Evolutionary conservation across 441 rosid genomes (phyloP).

Genomic region (Erysimum cheiri): DNA sequence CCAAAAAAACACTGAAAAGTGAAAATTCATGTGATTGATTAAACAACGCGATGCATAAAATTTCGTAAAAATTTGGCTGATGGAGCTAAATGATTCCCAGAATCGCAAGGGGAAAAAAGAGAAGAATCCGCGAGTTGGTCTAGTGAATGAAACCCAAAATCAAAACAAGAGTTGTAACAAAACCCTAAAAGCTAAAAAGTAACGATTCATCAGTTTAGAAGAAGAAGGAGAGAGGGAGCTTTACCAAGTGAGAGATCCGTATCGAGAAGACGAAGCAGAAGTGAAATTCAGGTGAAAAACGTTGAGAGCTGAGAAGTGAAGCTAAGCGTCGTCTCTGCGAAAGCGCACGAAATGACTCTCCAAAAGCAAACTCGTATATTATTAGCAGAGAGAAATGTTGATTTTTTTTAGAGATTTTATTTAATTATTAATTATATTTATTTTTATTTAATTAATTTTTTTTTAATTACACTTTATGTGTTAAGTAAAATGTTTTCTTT

Average conservation of each 20-base stretch:
- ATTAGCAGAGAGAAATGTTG: no score
- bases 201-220: slow-evolving; percentile 21
- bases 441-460: no score
- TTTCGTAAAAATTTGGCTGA: slow-evolving; percentile 5
- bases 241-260: slow-evolving; percentile 38
- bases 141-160: background rate
- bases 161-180: slow-evolving; percentile 7
- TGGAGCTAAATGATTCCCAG: background rate
- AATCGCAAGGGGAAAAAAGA: background rate
- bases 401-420: no score
- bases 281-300: slow-evolving; percentile 20
- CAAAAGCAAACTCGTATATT: no score
- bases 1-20: background rate
- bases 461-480: no score
- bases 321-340: slow-evolving; percentile 33
- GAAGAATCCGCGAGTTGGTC: background rate
- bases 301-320: slow-evolving; percentile 37
- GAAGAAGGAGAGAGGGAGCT: slow-evolving; percentile 1
- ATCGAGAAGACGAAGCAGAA: background rate
- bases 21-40: background rate
- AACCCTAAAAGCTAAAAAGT: slow-evolving; percentile 40
- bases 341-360: slow-evolving; percentile 3
- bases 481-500: no score
- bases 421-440: no score
- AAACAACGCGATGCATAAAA: background rate